A percentile compares a stretch with the other conserved stretches of the same genome.
These are phyloP conservation scores for Barbarea vulgaris DNA, from an alignment of 345 rosid genomes.

Conservation along the genomic window DNA sequence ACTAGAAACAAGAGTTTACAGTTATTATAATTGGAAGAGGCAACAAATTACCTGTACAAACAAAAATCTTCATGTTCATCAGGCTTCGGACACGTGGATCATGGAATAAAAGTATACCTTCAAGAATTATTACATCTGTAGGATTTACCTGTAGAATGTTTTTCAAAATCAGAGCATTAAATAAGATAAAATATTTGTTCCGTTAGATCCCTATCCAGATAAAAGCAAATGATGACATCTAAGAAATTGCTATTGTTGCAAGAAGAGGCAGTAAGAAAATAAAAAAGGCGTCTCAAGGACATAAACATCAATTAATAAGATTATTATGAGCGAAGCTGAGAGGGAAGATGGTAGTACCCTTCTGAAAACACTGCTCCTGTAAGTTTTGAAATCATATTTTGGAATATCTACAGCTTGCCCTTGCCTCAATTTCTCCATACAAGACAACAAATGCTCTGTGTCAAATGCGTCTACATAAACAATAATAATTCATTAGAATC, in stretches of 20 bases:
- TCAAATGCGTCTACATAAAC: constrained; percentile 86
- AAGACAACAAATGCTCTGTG: constrained; percentile 68
- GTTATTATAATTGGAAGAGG: constrained; percentile 5
- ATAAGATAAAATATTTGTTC: not conserved
- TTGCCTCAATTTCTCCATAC: constrained; percentile 88
- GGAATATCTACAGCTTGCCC: constrained; percentile 93
- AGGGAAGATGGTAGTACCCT: constrained; percentile 56
- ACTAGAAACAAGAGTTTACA: constrained; percentile 21
- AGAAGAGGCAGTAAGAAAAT: not conserved
- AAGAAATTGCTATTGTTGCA: constrained; percentile 10
- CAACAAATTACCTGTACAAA: constrained; percentile 75
- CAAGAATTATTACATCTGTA: constrained; percentile 88
- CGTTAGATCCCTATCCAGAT: not conserved
- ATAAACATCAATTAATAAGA: not conserved
- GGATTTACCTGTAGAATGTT: constrained; percentile 77
- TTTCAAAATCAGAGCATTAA: constrained; percentile 9
- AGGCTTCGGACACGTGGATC: constrained; percentile 80
- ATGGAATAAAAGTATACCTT: constrained; percentile 93
- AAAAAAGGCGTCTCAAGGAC: not conserved
- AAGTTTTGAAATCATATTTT: constrained; percentile 90
- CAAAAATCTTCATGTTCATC: constrained; percentile 99
- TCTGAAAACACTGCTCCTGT: constrained; percentile 64
- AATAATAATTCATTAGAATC: constrained; percentile 20
- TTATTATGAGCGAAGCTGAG: constrained; percentile 9
- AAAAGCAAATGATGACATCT: constrained; percentile 19